Evolutionary conservation across 495 filamentous ascomycete genomes (phyloP), one percentile per base, ranked within the genome.

Genomic region (Tuber borchii): DNA sequence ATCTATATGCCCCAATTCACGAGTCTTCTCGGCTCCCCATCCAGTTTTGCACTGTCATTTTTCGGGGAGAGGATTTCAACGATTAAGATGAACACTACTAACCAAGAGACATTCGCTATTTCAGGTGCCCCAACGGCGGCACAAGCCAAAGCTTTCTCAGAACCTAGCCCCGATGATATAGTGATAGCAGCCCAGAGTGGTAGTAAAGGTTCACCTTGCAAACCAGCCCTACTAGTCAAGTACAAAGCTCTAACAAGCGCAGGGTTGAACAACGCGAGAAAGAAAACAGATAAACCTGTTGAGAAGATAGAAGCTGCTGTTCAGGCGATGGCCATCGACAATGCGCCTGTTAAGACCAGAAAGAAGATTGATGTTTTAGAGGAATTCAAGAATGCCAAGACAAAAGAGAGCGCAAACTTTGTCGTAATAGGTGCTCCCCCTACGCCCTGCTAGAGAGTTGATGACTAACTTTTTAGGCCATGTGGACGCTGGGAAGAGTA

Each of bases 401-500:
- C 86, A 77, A 99, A 97, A 84, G 91, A 91, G 74, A 89, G 88
- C 48, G 94, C 93, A 70, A 97, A 93, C 80, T 98, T 99, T 85
- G 94, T 97, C 19, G 95, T 99, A 8, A 95, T 99, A 80, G 94
- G 92, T 94, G 83, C 77, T 88, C 84, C 20, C 34, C 31, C 37
- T 0, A 26, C 34, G 34, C 44, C 31, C 44, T 16, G 42, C 37
- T 22, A 4, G n/a, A n/a, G 40, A 6, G 22, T 6, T 65, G 34
- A 71, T 78, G 26, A n/a, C 77, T 80, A 71, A 71, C 65, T 20
- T 12, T 43, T 46, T 80, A 94, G 93, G 95, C 48, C 95, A 99
- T 84, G 95, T 99, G 69, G 95, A 99, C 84, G 93, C 95, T 68
- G 95, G 95, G 43, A 99, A 99, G 85, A 97, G 93, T 84, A 99